These are phyloP conservation scores for Plasmodium gonderi DNA, from an alignment of 169 alveolate genomes.

Conservation along the genomic window DNA sequence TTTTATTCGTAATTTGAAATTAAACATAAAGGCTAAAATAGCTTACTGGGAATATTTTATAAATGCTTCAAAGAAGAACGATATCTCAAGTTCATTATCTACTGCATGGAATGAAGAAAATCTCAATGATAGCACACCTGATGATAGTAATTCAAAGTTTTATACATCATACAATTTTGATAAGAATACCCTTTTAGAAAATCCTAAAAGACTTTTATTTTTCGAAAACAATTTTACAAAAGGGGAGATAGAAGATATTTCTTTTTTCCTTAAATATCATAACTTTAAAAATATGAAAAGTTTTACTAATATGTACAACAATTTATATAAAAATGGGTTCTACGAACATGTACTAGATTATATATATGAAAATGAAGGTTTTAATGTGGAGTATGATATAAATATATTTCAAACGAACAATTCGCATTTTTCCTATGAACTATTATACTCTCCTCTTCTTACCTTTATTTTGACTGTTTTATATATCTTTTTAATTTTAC, in stretches of 20 bases:
- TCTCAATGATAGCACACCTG: not conserved
- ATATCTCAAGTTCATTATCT: slow-evolving; percentile 17
- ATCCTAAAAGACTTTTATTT: slow-evolving; percentile 67
- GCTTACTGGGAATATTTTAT: slow-evolving; percentile 68
- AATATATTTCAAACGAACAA: slow-evolving; percentile 61
- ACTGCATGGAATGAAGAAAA: not conserved
- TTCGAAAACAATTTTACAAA: slow-evolving; percentile 42
- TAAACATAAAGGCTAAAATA: slow-evolving; percentile 62
- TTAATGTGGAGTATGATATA: slow-evolving; percentile 51
- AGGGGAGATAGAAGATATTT: slow-evolving; percentile 41
- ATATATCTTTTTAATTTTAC: slow-evolving; percentile 39
- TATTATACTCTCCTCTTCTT: slow-evolving; percentile 50
- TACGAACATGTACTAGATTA: slow-evolving; percentile 63
- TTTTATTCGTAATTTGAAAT: slow-evolving; percentile 47
- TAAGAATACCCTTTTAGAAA: slow-evolving; percentile 59
- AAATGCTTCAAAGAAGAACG: slow-evolving; percentile 20
- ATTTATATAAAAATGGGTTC: slow-evolving; percentile 60
- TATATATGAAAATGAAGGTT: slow-evolving; percentile 67
- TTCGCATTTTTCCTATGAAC: slow-evolving; percentile 65
- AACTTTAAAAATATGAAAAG: slow-evolving; percentile 54
- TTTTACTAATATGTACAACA: slow-evolving; percentile 68
- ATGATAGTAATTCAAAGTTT: not conserved
- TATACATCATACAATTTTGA: slow-evolving; percentile 41
- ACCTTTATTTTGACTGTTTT: slow-evolving; percentile 46
- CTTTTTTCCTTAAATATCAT: slow-evolving; percentile 54